phyloP scores from a whole-genome alignment of 352 stramenopile species.

The Phytophthora macrochlamydospora region DNA sequence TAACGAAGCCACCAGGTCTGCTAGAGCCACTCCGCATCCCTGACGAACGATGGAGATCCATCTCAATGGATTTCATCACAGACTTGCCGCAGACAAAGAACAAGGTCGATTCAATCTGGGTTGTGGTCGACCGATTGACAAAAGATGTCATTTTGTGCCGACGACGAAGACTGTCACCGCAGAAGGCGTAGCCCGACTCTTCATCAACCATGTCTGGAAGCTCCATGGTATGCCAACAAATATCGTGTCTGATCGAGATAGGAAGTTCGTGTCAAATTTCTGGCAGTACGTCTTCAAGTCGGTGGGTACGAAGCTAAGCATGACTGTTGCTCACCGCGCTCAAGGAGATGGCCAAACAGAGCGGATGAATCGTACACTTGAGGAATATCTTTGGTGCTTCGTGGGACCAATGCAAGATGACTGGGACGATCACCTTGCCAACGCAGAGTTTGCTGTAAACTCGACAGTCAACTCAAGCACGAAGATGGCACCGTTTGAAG shows the following conservation, averaged over 20 bases:
- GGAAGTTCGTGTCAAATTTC: conserved; percentile 20
- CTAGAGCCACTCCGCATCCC: conserved; percentile 2
- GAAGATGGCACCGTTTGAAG: conserved; percentile 21
- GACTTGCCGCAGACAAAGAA: not conserved
- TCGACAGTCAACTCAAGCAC: conserved; percentile 12
- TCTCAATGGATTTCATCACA: conserved; percentile 19
- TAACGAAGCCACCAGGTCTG: conserved; percentile 1
- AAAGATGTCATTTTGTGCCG: conserved; percentile 7
- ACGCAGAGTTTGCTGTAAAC: conserved; percentile 6
- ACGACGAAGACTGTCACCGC: conserved; percentile 8
- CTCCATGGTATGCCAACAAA: conserved; percentile 10
- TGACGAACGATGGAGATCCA: conserved; percentile 6
- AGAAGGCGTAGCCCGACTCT: conserved; percentile 9
- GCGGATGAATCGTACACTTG: conserved; percentile 14
- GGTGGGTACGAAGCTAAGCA: conserved; percentile 5
- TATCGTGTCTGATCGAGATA: conserved; percentile 19
- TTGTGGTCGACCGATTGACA: conserved; percentile 23
- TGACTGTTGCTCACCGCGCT: conserved; percentile 9
- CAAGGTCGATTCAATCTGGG: conserved; percentile 11
- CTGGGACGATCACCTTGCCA: conserved; percentile 16
- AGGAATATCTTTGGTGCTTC: conserved; percentile 14
- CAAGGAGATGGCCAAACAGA: conserved; percentile 20
- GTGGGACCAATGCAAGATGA: conserved; percentile 14
- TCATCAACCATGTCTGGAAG: conserved; percentile 17
- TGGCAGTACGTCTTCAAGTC: conserved; percentile 13